A percentile compares a stretch with the other conserved stretches of the same genome.
Conservation (phyloP, 768 basidiomycete species). For the Serendipita sp. region DNA sequence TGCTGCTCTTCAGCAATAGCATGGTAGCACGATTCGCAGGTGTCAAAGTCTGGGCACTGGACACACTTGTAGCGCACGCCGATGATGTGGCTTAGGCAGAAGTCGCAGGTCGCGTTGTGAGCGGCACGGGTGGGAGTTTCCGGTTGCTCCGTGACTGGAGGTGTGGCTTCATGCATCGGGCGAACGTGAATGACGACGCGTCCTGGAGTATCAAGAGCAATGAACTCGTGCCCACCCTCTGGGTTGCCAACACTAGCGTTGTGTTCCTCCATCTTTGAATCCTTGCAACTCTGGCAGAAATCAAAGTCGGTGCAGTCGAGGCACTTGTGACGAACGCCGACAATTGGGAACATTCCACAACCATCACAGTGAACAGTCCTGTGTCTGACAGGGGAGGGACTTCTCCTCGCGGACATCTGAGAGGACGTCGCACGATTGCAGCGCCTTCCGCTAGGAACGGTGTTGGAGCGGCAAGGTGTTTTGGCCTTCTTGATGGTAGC, state of each 20-base stretch:
- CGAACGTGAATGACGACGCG: conserved; percentile 47
- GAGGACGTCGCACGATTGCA: neutral
- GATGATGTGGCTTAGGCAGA: conserved; percentile 55
- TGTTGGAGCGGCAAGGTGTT: neutral
- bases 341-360: conserved; percentile 35
- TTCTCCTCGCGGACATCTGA: too few species aligned
- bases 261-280: conserved; percentile 22
- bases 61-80: conserved; percentile 75
- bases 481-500: neutral
- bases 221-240: conserved; percentile 44
- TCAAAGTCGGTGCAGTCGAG: conserved; percentile 67
- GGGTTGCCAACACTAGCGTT: conserved; percentile 28
- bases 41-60: conserved; percentile 72
- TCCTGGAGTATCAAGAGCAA: conserved; percentile 50
- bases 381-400: conserved; percentile 28
- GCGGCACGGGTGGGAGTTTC: conserved; percentile 18
- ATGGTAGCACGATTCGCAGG: conserved; percentile 50
- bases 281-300: conserved; percentile 45
- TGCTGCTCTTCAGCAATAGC: conserved; percentile 60
- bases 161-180: neutral
- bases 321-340: conserved; percentile 66
- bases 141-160: neutral
- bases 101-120: conserved; percentile 58
- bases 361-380: conserved; percentile 46
- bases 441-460: neutral